Evolutionary conservation across 441 rosid genomes (phyloP), one percentile per base, ranked within the genome.

Genomic region (Bocquillonia castaneifolia): DNA sequence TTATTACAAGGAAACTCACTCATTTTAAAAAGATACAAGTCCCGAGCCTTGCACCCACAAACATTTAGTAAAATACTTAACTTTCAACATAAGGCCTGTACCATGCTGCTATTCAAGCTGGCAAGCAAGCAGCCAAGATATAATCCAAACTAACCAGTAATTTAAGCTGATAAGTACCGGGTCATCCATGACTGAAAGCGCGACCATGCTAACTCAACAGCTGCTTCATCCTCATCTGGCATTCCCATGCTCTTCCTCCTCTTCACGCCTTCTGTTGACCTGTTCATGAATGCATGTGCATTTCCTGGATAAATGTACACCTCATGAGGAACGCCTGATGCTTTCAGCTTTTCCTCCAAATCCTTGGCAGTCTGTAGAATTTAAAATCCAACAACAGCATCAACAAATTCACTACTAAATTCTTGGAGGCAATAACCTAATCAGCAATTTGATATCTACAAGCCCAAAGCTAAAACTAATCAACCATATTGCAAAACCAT

Each of bases 181-280:
- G 81, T 63, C 99, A 93, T 91, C 99, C 97, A 93, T 8, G 93
- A 73, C 50, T 75, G 78, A 75, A 89, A 93, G 62, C 92, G 96
- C 66, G 96, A 85, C 97, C 97, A 93, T 6, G 97, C 97, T 40
- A 89, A 83, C 76, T 85, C 84, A 32, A 83, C 96, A 1, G 97
- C 90, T 3, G 85, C 87, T 63, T 85, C 91, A 74, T 89, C 93
- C 70, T 88, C 92, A 74, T 93, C 97, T 13, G 82, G 77, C 81
- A 88, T 37, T 77, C 96, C 97, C 97, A 91, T 91, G 65, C 71
- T 32, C 79, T 88, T 89, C 79, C 95, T 86, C 84, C 98, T 82
- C 76, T 82, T 65, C 70, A 91, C 75, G 54, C 95, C 97, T 45
- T 93, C 91, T 0, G 83, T 76, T 13, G 97, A 88, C 63, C 80